Evolutionary conservation across 345 rosid genomes (phyloP).

Genomic region (Pistacia integerrima): DNA sequence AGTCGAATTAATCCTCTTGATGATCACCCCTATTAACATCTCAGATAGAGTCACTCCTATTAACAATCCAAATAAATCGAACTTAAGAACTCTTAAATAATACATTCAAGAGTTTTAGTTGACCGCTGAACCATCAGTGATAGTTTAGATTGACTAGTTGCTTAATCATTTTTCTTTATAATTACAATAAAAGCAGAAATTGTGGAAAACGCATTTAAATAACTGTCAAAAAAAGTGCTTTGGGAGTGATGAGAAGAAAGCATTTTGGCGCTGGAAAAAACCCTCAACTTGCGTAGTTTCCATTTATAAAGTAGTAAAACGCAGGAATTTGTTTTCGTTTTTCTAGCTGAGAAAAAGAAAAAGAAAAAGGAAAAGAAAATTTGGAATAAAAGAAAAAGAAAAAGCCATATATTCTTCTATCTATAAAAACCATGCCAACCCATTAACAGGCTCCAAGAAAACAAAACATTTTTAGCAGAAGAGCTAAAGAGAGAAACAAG

Average conservation of each 20-base stretch:
- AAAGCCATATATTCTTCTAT: conserved; percentile 8
- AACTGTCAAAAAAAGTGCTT: neutral
- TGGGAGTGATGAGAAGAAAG: conserved; percentile 3
- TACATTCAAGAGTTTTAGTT: too few relatives aligned
- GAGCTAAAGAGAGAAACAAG: neutral
- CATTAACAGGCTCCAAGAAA: conserved; percentile 25
- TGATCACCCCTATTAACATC: too few relatives aligned
- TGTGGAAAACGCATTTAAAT: neutral
- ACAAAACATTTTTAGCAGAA: conserved; percentile 10
- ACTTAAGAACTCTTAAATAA: too few relatives aligned
- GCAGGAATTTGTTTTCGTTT: conserved; percentile 22
- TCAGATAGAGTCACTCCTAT: too few relatives aligned
- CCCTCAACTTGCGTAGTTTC: conserved; percentile 19
- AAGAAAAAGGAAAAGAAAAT: neutral
- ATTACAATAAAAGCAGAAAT: neutral
- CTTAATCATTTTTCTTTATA: neutral
- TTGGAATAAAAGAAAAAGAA: neutral
- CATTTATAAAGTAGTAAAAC: conserved; percentile 8
- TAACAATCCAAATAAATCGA: too few relatives aligned
- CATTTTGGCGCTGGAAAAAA: neutral
- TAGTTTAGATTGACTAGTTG: neutral
- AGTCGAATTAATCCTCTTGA: too few relatives aligned
- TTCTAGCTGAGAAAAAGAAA: neutral
- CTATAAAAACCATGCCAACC: conserved; percentile 43
- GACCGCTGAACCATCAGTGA: too few relatives aligned